A percentile compares a stretch with the other conserved stretches of the same genome.
These are phyloP conservation scores for Hypoxylon subgilvum DNA, from an alignment of 495 filamentous ascomycete genomes.

Conservation along the genomic window DNA sequence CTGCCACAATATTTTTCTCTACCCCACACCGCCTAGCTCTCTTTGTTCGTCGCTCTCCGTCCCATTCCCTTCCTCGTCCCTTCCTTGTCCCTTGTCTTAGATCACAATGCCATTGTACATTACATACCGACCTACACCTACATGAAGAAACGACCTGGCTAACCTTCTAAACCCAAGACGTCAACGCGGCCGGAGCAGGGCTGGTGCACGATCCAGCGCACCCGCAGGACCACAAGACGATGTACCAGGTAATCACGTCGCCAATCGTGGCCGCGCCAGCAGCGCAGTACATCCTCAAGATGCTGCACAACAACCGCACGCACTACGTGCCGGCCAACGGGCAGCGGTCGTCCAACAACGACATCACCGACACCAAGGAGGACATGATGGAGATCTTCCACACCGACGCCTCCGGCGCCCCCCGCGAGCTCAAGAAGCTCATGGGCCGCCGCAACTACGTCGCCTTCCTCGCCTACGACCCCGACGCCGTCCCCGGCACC, in stretches of 20 bases:
- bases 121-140: not conserved
- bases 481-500: constrained; percentile 69
- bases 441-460: constrained; percentile 94
- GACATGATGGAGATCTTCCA: constrained; percentile 99
- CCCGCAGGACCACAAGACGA: constrained; percentile 94
- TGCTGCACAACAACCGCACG: constrained; percentile 88
- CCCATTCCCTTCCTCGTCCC: not conserved
- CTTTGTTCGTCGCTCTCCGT: too few relatives aligned
- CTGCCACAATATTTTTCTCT: too few relatives aligned
- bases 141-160: constrained; percentile 2
- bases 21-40: too few relatives aligned
- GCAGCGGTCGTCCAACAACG: constrained; percentile 68
- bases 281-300: constrained; percentile 81
- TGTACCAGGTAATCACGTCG: constrained; percentile 96
- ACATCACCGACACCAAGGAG: constrained; percentile 87
- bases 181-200: constrained; percentile 90
- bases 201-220: constrained; percentile 92
- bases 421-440: constrained; percentile 82
- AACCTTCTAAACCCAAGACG: constrained; percentile 55
- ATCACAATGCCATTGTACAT: constrained; percentile 21
- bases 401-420: constrained; percentile 78
- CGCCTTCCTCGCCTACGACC: constrained; percentile 92
- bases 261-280: constrained; percentile 89
- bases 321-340: constrained; percentile 93
- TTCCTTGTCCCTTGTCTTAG: not conserved